Percentiles rank a stretch among this genome's conserved stretches.
phyloP scores from a whole-genome alignment of 768 basidiomycete genomes.

The Kwoniella mangroviensis region DNA sequence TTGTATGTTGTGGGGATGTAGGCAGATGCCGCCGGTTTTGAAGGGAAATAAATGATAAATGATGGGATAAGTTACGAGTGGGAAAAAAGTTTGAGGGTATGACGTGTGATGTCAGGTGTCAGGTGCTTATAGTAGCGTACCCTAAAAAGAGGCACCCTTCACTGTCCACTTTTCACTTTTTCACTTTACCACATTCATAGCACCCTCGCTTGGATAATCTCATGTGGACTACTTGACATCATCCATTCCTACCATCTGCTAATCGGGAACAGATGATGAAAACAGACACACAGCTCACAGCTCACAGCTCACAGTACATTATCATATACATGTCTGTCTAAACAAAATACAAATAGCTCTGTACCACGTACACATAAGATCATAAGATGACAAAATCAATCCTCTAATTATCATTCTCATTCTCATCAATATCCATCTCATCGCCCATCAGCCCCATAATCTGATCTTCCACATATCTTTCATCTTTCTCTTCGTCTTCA shows the following conservation, averaged over 20 bases:
- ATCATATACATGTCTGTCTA: too few relatives aligned
- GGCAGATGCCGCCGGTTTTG: slow-evolving; percentile 5
- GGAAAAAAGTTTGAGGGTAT: not conserved
- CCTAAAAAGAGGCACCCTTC: not conserved
- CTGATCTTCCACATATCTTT: slow-evolving; percentile 40
- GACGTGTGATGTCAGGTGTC: not conserved
- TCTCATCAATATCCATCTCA: slow-evolving; percentile 24
- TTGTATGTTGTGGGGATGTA: not conserved
- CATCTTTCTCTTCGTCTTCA: slow-evolving; percentile 40
- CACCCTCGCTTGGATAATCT: too few relatives aligned
- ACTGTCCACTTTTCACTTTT: too few relatives aligned
- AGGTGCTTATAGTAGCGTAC: too few relatives aligned
- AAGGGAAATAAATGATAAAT: too few relatives aligned
- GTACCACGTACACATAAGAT: too few relatives aligned
- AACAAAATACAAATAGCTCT: not conserved
- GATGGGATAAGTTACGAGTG: not conserved
- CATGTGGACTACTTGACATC: too few relatives aligned
- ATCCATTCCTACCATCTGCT: too few relatives aligned
- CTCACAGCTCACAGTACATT: too few relatives aligned
- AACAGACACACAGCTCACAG: too few relatives aligned
- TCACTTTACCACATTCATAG: too few relatives aligned
- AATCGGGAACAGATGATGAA: too few relatives aligned
- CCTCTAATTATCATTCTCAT: not conserved
- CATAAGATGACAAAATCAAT: not conserved
- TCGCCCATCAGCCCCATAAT: slow-evolving; percentile 18